Evolutionary conservation across 805 yeast genomes (phyloP).

Genomic region (Hanseniaspora taiwanica): DNA sequence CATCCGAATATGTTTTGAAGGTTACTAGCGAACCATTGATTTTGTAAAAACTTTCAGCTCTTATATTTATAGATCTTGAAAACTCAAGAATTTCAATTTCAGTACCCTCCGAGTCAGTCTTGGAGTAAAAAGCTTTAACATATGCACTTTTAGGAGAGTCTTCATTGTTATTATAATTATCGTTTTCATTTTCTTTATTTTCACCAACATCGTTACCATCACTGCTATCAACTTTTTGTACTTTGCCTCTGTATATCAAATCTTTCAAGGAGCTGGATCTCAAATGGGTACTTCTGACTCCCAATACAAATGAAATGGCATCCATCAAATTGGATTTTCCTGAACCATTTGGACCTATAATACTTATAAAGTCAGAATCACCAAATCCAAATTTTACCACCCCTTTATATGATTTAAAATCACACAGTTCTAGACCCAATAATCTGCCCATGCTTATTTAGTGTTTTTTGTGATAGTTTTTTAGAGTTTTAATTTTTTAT

Average conservation of each 20-base stretch:
- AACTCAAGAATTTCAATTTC: conserved; percentile 33
- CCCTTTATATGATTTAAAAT: conserved; percentile 88
- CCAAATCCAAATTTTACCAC: conserved; percentile 71
- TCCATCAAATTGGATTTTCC: conserved; percentile 98
- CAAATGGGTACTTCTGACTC: conserved; percentile 61
- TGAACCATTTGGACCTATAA: conserved; percentile 97
- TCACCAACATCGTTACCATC: conserved; percentile 11
- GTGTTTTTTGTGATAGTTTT: neutral
- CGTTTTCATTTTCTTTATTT: conserved; percentile 3
- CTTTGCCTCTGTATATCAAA: conserved; percentile 64
- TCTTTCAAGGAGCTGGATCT: conserved; percentile 66
- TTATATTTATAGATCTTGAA: conserved; percentile 44
- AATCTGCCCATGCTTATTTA: conserved; percentile 58
- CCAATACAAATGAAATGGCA: conserved; percentile 89
- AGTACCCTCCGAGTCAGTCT: conserved; percentile 36
- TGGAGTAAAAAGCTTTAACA: conserved; percentile 67
- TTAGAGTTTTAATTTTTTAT: neutral
- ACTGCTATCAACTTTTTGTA: conserved; percentile 17
- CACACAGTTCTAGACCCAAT: conserved; percentile 61
- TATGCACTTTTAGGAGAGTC: conserved; percentile 43
- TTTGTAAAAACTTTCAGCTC: conserved; percentile 55
- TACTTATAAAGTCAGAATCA: conserved; percentile 67
- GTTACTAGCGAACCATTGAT: conserved; percentile 50
- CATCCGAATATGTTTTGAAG: conserved; percentile 48
- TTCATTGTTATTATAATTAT: conserved; percentile 11